A percentile compares a stretch with the other conserved stretches of the same genome.
phyloP scores from a whole-genome alignment of 2,329 filamentous ascomycete species.

The Lojkania enalia region DNA sequence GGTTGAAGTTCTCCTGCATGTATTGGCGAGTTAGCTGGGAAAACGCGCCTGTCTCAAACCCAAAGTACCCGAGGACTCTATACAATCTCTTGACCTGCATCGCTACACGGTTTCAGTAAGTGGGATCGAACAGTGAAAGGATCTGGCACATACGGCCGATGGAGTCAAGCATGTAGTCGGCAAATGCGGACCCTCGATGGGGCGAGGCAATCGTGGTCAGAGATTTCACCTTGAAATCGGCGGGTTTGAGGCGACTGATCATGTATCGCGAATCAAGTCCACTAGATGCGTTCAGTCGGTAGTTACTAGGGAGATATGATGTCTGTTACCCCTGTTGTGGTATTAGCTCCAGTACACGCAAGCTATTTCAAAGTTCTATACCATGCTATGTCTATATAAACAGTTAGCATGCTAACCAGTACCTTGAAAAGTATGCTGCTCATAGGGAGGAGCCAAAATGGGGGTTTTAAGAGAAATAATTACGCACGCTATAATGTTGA shows the following conservation, averaged over 20 bases:
- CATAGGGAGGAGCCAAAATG: too few relatives aligned
- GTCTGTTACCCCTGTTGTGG: constrained; percentile 40
- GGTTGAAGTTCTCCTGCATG: constrained; percentile 63
- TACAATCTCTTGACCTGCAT: constrained; percentile 59
- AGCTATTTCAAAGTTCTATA: constrained; percentile 10
- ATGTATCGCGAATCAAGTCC: constrained; percentile 67
- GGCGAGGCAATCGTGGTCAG: constrained; percentile 66
- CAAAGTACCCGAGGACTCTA: constrained; percentile 57
- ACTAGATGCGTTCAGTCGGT: constrained; percentile 44
- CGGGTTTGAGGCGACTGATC: constrained; percentile 61
- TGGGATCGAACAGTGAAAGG: background rate
- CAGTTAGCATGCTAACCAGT: too few relatives aligned
- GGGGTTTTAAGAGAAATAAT: too few relatives aligned
- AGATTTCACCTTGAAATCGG: constrained; percentile 74
- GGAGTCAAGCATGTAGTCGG: constrained; percentile 62
- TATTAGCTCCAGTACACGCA: constrained; percentile 19
- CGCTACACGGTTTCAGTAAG: constrained; percentile 17
- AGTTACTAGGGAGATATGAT: constrained; percentile 1
- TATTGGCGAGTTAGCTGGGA: constrained; percentile 63
- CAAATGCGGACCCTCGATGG: constrained; percentile 64
- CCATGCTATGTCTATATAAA: constrained; percentile 56
- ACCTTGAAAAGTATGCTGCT: too few relatives aligned
- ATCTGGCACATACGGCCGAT: constrained; percentile 55
- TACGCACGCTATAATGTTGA: constrained; percentile 67
- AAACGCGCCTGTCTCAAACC: constrained; percentile 63